Conservation (phyloP, 768 basidiomycete genomes). For the Boletus tomentosulus region DNA sequence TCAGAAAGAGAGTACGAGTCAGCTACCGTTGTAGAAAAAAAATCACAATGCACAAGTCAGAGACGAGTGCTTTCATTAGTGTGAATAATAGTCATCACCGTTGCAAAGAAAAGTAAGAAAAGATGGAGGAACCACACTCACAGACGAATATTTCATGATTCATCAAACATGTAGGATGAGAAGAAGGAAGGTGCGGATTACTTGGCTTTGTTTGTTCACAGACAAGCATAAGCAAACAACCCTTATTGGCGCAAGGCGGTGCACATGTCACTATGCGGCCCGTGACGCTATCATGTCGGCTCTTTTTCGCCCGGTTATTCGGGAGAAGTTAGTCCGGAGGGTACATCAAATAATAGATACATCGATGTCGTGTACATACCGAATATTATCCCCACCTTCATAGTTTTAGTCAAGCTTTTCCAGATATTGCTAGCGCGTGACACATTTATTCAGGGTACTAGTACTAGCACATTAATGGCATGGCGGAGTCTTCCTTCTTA, state of each 20-base stretch:
- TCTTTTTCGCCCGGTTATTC: neutral
- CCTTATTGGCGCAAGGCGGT: neutral
- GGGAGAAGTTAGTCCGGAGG: neutral
- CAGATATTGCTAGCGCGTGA: neutral
- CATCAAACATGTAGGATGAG: no score
- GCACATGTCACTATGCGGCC: no score
- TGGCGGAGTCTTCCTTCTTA: neutral
- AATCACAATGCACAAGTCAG: conserved; percentile 46
- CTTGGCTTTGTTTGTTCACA: conserved; percentile 19
- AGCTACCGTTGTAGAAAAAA: conserved; percentile 83
- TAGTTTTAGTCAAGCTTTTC: neutral
- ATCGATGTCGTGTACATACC: no score
- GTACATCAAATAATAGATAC: no score
- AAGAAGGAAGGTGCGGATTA: neutral
- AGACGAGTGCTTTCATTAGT: conserved; percentile 59
- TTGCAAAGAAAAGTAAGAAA: conserved; percentile 16
- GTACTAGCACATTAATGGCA: neutral
- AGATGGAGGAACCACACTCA: conserved; percentile 13
- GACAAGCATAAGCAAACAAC: neutral
- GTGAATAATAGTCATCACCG: conserved; percentile 66
- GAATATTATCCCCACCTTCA: no score
- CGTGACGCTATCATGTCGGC: no score
- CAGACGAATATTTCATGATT: neutral
- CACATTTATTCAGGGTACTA: neutral
- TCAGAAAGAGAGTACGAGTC: conserved; percentile 37